Percentiles rank a stretch among this genome's conserved stretches.
These are phyloP conservation scores for Tylopilus vinaceipallidus DNA, from an alignment of 768 basidiomycete species.

Conservation along the genomic window DNA sequence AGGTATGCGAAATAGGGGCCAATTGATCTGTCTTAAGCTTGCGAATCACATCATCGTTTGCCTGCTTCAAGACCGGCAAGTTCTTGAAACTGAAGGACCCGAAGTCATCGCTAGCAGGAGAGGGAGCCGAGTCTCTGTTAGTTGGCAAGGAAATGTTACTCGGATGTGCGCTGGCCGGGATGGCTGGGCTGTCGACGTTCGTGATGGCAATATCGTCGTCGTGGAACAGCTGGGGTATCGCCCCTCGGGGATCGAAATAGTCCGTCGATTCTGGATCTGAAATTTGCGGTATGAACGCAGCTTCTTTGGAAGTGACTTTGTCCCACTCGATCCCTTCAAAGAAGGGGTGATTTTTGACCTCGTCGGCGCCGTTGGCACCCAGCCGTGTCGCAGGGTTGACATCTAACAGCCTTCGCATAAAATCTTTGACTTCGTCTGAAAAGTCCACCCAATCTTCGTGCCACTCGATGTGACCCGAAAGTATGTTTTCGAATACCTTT, in stretches of 20 bases:
- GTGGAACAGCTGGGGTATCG: constrained; percentile 85
- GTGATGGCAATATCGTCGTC: constrained; percentile 75
- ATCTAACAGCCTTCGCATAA: constrained; percentile 85
- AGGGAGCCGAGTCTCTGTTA: constrained; percentile 40
- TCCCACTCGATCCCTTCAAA: constrained; percentile 93
- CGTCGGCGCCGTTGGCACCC: constrained; percentile 83
- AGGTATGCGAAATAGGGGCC: constrained; percentile 68
- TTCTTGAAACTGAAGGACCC: constrained; percentile 99
- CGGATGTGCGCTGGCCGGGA: constrained; percentile 17
- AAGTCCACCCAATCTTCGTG: constrained; percentile 91
- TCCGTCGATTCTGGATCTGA: constrained; percentile 98
- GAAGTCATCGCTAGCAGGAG: constrained; percentile 83
- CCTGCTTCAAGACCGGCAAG: constrained; percentile 91
- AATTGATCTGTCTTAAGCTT: constrained; percentile 93
- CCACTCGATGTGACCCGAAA: constrained; percentile 93
- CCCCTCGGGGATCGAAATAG: constrained; percentile 97
- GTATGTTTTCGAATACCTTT: constrained; percentile 97
- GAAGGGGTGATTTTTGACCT: constrained; percentile 91
- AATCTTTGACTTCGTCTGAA: constrained; percentile 82
- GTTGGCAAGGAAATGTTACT: constrained; percentile 30
- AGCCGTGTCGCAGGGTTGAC: constrained; percentile 77
- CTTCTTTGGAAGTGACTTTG: constrained; percentile 82
- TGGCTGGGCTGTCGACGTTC: constrained; percentile 45
- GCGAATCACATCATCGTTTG: constrained; percentile 96
- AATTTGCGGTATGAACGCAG: constrained; percentile 93